Evolutionary conservation across 192 early-diverging fungal species (phyloP), one percentile per base, ranked within the genome.

Genomic region (Kappamyces sp.): DNA sequence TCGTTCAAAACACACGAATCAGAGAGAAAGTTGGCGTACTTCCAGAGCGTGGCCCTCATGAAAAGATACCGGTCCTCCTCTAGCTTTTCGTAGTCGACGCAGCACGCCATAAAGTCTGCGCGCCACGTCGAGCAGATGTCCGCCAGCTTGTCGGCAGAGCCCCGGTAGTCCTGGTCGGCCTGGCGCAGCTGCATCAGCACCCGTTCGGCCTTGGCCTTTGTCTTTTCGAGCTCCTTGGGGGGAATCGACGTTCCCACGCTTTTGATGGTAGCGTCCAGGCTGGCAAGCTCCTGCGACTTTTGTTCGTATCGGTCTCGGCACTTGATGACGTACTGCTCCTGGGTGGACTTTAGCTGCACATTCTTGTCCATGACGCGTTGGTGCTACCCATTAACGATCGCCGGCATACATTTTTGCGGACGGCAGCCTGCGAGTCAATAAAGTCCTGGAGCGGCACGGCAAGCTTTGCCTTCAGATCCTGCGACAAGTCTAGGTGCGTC

Each of bases 1-100:
- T 81, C 80, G 51, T 82, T 74, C 0, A 74, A 43, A 7, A 82
- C 78, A 57, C 80, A 82, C n/a, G 67, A 62, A n/a, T 61, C 68
- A 2, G 73, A 70, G 6, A 82, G 40, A 32, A 82, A 72, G 54
- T 82, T 82, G 2, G 75, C 67, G 50, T 75, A 82, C 42, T 74
- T 73, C 80, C 80, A 82, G 15, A 82, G 35, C 35, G 60, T 63
- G 12, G 51, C 71, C 12, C 75, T 51, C 57, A 82, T 38, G 55
- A 71, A 81, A 44, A 76, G 60, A 47, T 82, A 66, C 44, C 80
- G 57, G 48, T 82, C 75, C 48, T 74, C 68, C 53, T 82, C 79
- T 15, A 82, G 61, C 38, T 68, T 64, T 73, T 81, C 73, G 58
- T 55, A 76, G 44, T 77, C 71, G n/a, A 40, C 52, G 53, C 76